phyloP scores from a whole-genome alignment of 1,139 yeast species.

The Nakaseomyces bracarensis region DNA sequence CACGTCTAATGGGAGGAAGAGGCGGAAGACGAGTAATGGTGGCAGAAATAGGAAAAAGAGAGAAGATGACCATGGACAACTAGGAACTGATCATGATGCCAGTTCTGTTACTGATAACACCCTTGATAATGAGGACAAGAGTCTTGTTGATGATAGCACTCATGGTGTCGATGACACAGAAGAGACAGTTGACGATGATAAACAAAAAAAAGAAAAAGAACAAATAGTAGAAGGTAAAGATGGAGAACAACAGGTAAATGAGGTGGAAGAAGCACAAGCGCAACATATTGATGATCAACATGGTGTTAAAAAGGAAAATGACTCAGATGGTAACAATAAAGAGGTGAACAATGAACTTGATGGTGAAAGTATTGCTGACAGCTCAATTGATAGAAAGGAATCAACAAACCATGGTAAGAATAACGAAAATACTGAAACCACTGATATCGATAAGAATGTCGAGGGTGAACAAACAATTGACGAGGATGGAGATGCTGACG shows the following conservation, averaged over 20 bases:
- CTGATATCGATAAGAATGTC: background rate
- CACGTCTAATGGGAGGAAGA: background rate
- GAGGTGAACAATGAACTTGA: too few species aligned
- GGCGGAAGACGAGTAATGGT: background rate
- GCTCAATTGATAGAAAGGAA: too few species aligned
- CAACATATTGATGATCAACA: too few species aligned
- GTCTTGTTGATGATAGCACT: too few species aligned
- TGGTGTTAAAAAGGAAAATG: too few species aligned
- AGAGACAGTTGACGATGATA: conserved; percentile 15
- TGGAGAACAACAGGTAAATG: too few species aligned
- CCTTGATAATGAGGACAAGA: background rate
- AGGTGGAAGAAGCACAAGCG: too few species aligned
- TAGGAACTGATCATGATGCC: conserved; percentile 11
- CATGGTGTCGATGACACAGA: conserved; percentile 10
- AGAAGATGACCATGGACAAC: conserved; percentile 11
- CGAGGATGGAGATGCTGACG: background rate
- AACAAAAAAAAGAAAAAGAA: too few species aligned
- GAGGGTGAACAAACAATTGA: background rate
- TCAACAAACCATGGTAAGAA: too few species aligned
- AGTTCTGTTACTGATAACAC: conserved; percentile 12
- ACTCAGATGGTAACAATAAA: too few species aligned
- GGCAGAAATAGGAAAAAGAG: background rate
- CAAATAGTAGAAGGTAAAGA: too few species aligned
- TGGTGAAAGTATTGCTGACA: too few species aligned
- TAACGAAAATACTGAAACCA: conserved; percentile 10